Evolutionary conservation across 352 stramenopile genomes (phyloP), one percentile per base, ranked within the genome.

Genomic region (Phytopythium chamaehyphon): DNA sequence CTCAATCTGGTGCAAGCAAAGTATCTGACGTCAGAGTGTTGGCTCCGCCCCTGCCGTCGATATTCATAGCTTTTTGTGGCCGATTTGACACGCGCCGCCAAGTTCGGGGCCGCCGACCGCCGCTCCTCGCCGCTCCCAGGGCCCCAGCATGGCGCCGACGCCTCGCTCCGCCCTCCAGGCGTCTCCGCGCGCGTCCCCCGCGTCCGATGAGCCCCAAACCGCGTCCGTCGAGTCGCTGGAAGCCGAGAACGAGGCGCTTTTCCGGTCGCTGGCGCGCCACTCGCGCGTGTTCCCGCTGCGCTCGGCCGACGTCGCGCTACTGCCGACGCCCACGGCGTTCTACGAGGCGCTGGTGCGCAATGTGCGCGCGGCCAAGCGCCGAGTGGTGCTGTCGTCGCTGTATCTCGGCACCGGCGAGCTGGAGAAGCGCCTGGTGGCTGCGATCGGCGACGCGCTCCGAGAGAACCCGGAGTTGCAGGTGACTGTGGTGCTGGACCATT

Each of bases 401-500:
- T 91, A 91, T 54, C 40, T 91, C 10, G 81, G 81, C 51, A 91
- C 79, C 1, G 77, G 77, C 37, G 53, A 65, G 26, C 61, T 89
- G 21, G 77, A 88, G 51, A 47, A 40, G 6, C 54, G 55, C 2
- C 60, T 91, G 16, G 73, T 91, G 19, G 48, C 68, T 11, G 55
- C 71, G 22, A 57, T 91, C 18, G 59, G 55, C 6, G 46, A 64
- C 7, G 59, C 68, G 36, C 52, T 88, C 10, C 35, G 52, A 7
- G 66, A 71, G 31, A 67, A 69, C 39, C 66, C 77, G 8, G 21
- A 63, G 40, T 54, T 91, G 2, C 61, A 87, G 28, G 76, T 89
- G 48, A 61, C 66, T 18, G 72, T 91, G 14, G 73, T 91, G 22
- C 62, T 91, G 18, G 81, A 91, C 63, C 83, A 83, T 47, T 88